Evolutionary conservation across 352 stramenopile genomes (phyloP), one percentile per base, ranked within the genome.

Genomic region (Globisporangium polare): DNA sequence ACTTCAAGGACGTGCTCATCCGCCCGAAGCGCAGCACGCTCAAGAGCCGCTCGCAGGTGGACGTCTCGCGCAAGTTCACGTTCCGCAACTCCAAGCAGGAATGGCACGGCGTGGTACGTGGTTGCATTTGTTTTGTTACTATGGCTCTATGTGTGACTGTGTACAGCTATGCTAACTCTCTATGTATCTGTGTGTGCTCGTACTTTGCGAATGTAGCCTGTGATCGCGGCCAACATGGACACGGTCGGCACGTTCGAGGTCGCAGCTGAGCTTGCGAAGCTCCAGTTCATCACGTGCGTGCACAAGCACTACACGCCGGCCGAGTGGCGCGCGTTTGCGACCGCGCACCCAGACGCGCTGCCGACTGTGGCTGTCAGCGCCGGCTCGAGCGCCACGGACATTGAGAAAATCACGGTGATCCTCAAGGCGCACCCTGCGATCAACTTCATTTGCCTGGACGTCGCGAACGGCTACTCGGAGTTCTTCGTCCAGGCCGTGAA

Each of bases 1-100:
- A 97, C 72, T 97, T 97, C 70, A 97, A 97, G 73, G 91, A 97
- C 66, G 91, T 97, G 59, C 80, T 97, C 18, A 97, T 97, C 73
- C 85, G 90, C n/a, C 91, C 91, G 52, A 97, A 97, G 82, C 88
- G 91, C 42, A 94, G 78, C 59, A 97, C 88, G 45, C 75, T 97
- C 46, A 95, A 94, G 72, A 95, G 80, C 69, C 82, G 90, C 62
- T 88, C 78, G 26, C 80, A 97, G 64, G 89, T 97, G 18, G 72
- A 80, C 43, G 76, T 96, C 18, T 64, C 74, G 54, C 79, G 83
- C 63, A 78, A 86, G 64, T 90, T 79, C 60, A 77, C 55, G 33
- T 92, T 92, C 63, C 83, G 74, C 56, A 92, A 92, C 67, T 92
- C 83, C 22, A 86, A 87, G 65, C 78, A 74, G 56, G 83, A 78